phyloP scores from a whole-genome alignment of 192 early-diverging fungal genomes.

The Gonapodya sp. region DNA sequence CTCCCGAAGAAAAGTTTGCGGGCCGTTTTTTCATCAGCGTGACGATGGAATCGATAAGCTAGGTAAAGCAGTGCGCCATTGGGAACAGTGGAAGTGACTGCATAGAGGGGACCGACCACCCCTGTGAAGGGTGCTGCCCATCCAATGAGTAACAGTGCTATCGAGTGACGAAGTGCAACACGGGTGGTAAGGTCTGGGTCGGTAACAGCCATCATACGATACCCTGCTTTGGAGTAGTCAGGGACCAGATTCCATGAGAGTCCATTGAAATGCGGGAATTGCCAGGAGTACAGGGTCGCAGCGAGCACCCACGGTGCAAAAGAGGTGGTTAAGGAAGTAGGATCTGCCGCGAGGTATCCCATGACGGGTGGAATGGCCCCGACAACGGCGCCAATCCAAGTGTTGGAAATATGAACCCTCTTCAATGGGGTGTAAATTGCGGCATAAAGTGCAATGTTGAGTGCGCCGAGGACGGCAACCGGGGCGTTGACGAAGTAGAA shows the following conservation, averaged over 20 bases:
- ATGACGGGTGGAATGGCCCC: slow-evolving; percentile 98
- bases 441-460: slow-evolving; percentile 87
- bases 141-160: slow-evolving; percentile 64
- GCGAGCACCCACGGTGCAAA: slow-evolving; percentile 44
- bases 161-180: slow-evolving; percentile 71
- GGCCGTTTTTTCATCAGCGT: slow-evolving; percentile 70
- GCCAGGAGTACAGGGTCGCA: slow-evolving; percentile 84
- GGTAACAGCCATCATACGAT: slow-evolving; percentile 86
- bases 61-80: slow-evolving; percentile 65
- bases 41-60: slow-evolving; percentile 70
- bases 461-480: slow-evolving; percentile 65
- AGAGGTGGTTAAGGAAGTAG: slow-evolving; percentile 39
- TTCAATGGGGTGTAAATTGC: slow-evolving; percentile 88
- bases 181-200: slow-evolving; percentile 81
- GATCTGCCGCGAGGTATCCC: slow-evolving; percentile 85
- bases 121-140: slow-evolving; percentile 51
- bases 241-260: slow-evolving; percentile 80
- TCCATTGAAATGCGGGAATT: slow-evolving; percentile 98
- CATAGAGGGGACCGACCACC: slow-evolving; percentile 69
- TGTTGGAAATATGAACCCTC: slow-evolving; percentile 85
- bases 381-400: slow-evolving; percentile 89
- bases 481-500: slow-evolving; percentile 76
- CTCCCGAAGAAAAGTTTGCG: slow-evolving; percentile 84
- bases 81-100: slow-evolving; percentile 59
- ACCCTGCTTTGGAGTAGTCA: slow-evolving; percentile 96